These are phyloP conservation scores for Pythium graminicola DNA, from an alignment of 352 stramenopile species.

Conservation along the genomic window DNA sequence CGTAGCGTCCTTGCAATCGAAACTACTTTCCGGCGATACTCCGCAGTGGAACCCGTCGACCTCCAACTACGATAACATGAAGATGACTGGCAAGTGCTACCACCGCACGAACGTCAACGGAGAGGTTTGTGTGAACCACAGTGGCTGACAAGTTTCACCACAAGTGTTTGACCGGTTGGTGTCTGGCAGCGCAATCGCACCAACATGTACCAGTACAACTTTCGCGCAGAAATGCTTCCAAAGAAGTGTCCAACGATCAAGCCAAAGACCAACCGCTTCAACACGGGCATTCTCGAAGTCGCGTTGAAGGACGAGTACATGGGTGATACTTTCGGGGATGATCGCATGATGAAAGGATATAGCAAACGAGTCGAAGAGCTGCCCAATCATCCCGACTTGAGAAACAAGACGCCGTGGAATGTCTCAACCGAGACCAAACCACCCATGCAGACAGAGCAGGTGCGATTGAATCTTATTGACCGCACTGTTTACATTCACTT, in stretches of 20 bases:
- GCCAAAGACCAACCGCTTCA: conserved; percentile 72
- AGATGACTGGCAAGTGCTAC: conserved; percentile 66
- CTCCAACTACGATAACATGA: conserved; percentile 69
- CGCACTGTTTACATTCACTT: neutral
- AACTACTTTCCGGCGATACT: conserved; percentile 48
- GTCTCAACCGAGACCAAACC: conserved; percentile 44
- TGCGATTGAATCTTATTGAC: no score
- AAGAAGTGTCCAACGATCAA: conserved; percentile 70
- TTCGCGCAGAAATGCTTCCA: conserved; percentile 74
- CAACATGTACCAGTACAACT: conserved; percentile 85
- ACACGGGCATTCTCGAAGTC: conserved; percentile 70
- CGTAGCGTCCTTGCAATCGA: conserved; percentile 51
- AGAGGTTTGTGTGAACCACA: conserved; percentile 33
- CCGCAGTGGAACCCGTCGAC: conserved; percentile 55
- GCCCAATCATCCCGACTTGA: conserved; percentile 60
- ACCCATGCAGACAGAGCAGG: conserved; percentile 40
- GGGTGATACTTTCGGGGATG: conserved; percentile 60
- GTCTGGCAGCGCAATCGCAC: conserved; percentile 51
- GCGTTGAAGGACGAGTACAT: conserved; percentile 50
- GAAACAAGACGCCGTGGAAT: conserved; percentile 57
- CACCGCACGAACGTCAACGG: conserved; percentile 71
- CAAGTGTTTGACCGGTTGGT: neutral
- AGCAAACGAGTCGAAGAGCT: conserved; percentile 72
- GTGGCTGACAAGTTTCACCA: neutral
- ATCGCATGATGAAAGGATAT: conserved; percentile 64